phyloP scores from a whole-genome alignment of 106 monocot species.

The Acanthochlamys bracteata region DNA sequence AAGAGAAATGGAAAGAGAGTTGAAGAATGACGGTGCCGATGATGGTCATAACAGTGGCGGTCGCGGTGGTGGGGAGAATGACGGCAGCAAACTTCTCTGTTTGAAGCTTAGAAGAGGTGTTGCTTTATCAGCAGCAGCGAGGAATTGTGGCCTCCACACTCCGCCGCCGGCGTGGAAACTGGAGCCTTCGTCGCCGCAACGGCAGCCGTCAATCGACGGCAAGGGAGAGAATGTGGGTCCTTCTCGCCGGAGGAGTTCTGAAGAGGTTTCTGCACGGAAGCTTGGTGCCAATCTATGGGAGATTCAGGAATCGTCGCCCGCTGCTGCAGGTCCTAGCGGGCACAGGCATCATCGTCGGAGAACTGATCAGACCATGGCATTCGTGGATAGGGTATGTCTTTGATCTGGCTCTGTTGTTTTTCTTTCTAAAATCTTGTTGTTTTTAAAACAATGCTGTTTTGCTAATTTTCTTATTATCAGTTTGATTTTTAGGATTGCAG shows the following conservation, averaged over 20 bases:
- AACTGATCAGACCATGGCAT: neutral
- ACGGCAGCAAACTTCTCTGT: constrained; percentile 14
- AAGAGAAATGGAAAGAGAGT: constrained; percentile 3
- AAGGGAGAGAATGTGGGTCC: too few relatives aligned
- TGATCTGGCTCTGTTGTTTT: neutral
- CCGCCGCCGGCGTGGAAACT: constrained; percentile 64
- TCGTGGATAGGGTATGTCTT: constrained; percentile 3
- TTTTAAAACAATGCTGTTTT: neutral
- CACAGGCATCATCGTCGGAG: neutral
- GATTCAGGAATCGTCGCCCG: constrained; percentile 24
- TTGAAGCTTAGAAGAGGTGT: constrained; percentile 30
- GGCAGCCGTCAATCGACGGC: too few relatives aligned
- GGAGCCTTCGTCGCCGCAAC: constrained; percentile 3
- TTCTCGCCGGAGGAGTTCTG: neutral
- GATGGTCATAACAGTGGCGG: neutral
- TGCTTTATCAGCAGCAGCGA: neutral
- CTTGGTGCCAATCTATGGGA: constrained; percentile 67
- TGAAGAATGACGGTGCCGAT: constrained; percentile 4
- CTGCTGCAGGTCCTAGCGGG: neutral
- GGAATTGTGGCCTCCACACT: constrained; percentile 30
- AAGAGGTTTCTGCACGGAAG: constrained; percentile 39
- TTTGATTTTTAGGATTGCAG: neutral
- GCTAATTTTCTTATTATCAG: neutral
- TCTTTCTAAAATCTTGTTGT: neutral
- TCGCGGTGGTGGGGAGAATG: constrained; percentile 1